These are phyloP conservation scores for Phytophthora idaei DNA, from an alignment of 352 stramenopile species.

Conservation along the genomic window DNA sequence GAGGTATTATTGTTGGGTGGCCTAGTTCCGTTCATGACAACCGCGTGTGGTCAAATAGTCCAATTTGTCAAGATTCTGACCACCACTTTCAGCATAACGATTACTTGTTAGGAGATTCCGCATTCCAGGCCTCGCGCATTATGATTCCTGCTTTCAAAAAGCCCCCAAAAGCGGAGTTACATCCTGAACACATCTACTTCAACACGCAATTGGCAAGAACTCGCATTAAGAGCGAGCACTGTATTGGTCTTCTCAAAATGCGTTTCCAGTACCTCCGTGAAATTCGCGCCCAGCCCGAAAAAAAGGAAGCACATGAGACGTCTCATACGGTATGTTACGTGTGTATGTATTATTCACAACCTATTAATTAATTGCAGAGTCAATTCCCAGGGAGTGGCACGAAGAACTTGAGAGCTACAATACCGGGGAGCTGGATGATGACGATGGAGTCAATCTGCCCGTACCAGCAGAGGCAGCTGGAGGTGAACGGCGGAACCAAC, in stretches of 20 bases:
- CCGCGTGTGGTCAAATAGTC: neutral
- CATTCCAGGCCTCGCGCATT: neutral
- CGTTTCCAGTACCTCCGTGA: conserved; percentile 28
- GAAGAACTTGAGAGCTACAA: neutral
- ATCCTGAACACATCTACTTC: conserved; percentile 24
- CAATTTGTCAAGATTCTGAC: neutral
- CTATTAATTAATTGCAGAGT: conserved; percentile 22
- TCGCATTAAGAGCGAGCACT: conserved; percentile 33
- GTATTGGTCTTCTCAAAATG: conserved; percentile 28
- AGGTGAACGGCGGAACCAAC: conserved; percentile 13
- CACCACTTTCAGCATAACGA: neutral
- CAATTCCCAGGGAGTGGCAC: conserved; percentile 14
- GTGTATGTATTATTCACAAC: conserved; percentile 31
- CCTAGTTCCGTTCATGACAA: neutral
- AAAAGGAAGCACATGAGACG: conserved; percentile 22
- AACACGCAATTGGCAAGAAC: conserved; percentile 20
- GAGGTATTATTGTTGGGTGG: neutral
- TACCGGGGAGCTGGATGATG: conserved; percentile 8
- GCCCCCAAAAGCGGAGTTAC: conserved; percentile 6
- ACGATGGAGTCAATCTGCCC: conserved; percentile 22
- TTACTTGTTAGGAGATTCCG: neutral
- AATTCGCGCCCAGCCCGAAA: conserved; percentile 16
- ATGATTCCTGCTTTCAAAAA: conserved; percentile 11
- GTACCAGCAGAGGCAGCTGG: conserved; percentile 2
- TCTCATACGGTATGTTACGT: conserved; percentile 20